These are phyloP conservation scores for Cyphellophora attinorum DNA, from an alignment of 2,329 filamentous ascomycete species.

Conservation along the genomic window DNA sequence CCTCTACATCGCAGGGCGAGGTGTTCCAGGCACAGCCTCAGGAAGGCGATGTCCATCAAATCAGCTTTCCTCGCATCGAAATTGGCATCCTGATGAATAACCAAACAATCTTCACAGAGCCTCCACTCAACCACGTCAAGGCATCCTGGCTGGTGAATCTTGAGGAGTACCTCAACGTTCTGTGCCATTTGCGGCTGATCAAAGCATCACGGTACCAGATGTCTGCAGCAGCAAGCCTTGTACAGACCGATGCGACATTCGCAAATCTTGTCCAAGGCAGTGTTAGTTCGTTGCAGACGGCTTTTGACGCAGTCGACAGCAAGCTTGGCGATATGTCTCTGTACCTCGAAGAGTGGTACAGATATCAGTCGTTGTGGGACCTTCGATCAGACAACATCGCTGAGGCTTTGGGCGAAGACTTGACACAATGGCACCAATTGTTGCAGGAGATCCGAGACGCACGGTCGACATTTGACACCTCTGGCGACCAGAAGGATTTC, in stretches of 20 bases:
- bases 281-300: constrained; percentile 65
- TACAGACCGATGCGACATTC: constrained; percentile 63
- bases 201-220: constrained; percentile 95
- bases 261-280: constrained; percentile 77
- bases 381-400: constrained; percentile 93
- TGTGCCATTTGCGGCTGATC: constrained; percentile 87
- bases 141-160: constrained; percentile 90
- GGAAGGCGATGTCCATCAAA: constrained; percentile 22
- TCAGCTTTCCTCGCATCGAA: constrained; percentile 47
- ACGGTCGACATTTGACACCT: constrained; percentile 92
- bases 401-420: constrained; percentile 78
- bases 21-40: constrained; percentile 17
- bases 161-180: constrained; percentile 84
- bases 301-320: constrained; percentile 74
- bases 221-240: constrained; percentile 52
- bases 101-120: constrained; percentile 93
- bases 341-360: constrained; percentile 96
- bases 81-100: constrained; percentile 97
- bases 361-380: constrained; percentile 98
- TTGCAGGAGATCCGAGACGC: constrained; percentile 97
- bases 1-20: constrained; percentile 35
- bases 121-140: constrained; percentile 80
- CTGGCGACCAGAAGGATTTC: constrained; percentile 84
- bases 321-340: constrained; percentile 69
- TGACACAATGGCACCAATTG: constrained; percentile 86